Conservation (phyloP, 805 yeast genomes). For the Deakozyma indianensis region DNA sequence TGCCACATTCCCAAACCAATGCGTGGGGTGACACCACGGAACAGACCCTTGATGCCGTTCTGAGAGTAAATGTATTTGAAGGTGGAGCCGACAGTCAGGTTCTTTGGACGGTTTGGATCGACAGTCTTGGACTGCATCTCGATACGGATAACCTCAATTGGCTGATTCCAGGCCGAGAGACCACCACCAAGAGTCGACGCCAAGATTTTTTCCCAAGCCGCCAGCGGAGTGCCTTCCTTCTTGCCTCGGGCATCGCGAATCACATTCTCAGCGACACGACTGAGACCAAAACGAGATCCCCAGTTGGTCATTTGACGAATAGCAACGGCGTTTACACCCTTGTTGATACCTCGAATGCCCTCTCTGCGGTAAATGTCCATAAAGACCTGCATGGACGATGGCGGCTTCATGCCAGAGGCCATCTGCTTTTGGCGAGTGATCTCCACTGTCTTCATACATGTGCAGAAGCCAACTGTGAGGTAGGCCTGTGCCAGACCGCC, state of each 20-base stretch:
- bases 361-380: constrained; percentile 69
- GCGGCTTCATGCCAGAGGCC: constrained; percentile 49
- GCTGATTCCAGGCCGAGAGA: constrained; percentile 96
- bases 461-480: constrained; percentile 91
- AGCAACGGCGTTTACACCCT: constrained; percentile 98
- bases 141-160: constrained; percentile 92
- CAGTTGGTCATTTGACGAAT: constrained; percentile 97
- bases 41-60: constrained; percentile 81
- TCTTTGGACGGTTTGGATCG: constrained; percentile 93
- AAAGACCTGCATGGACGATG: constrained; percentile 75
- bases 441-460: constrained; percentile 98
- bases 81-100: constrained; percentile 63
- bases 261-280: constrained; percentile 79
- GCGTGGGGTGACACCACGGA: constrained; percentile 95
- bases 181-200: constrained; percentile 95
- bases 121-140: constrained; percentile 94
- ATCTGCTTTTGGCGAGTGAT: constrained; percentile 81
- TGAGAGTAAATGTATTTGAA: constrained; percentile 68
- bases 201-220: constrained; percentile 65
- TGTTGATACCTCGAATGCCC: constrained; percentile 89
- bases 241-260: constrained; percentile 56
- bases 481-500: constrained; percentile 98
- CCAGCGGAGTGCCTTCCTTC: constrained; percentile 42
- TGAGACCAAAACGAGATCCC: constrained; percentile 94
- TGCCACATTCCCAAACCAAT: constrained; percentile 96